phyloP scores from a whole-genome alignment of 2,329 filamentous ascomycete species.

The Akanthomyces muscarius region DNA sequence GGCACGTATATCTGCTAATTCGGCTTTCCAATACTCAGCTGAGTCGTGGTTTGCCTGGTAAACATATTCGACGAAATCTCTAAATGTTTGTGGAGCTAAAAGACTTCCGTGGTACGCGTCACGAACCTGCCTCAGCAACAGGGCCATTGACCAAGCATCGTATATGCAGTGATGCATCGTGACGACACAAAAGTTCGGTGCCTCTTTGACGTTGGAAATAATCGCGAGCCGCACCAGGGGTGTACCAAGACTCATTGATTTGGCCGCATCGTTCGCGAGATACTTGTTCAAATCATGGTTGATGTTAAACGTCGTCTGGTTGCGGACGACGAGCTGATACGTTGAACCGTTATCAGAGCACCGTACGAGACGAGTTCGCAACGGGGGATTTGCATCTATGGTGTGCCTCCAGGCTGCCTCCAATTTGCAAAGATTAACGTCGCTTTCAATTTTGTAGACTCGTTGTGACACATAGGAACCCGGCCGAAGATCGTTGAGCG shows the following conservation, averaged over 20 bases:
- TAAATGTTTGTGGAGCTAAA: background rate
- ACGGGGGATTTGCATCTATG: background rate
- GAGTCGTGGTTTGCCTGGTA: background rate
- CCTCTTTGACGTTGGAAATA: background rate
- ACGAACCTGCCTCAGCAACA: background rate
- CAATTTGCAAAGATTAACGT: background rate
- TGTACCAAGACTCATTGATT: background rate
- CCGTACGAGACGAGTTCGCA: background rate
- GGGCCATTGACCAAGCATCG: background rate
- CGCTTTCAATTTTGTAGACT: background rate
- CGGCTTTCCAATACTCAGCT: background rate
- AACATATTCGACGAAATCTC: background rate
- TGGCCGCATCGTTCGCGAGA: background rate
- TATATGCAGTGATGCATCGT: constrained; percentile 9
- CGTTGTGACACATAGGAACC: background rate
- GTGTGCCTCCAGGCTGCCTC: background rate
- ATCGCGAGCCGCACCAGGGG: background rate
- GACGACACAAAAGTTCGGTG: background rate
- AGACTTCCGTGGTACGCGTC: background rate
- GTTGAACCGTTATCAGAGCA: background rate
- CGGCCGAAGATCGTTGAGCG: constrained; percentile 28
- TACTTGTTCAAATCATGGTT: background rate
- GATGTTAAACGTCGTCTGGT: background rate
- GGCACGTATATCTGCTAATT: constrained; percentile 30
- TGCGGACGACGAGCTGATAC: background rate